Conservation (phyloP, 2,329 filamentous ascomycete species). For the Blumeria graminis region DNA sequence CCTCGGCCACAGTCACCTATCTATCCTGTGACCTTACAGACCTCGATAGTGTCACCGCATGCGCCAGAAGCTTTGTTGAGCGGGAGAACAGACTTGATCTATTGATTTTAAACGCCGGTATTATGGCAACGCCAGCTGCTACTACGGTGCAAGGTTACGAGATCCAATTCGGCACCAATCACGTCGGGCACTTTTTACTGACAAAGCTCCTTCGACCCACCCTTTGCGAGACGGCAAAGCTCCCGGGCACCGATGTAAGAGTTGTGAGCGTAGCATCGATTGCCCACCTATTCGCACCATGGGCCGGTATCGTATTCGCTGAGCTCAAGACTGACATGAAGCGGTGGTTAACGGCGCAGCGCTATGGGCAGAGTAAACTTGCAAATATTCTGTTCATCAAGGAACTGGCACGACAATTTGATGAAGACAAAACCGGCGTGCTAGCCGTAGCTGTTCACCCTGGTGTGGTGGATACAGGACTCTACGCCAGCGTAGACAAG, state of each 20-base stretch:
- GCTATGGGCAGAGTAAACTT: conserved; percentile 23
- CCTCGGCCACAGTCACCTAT: conserved; percentile 5
- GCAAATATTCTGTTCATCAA: conserved; percentile 22
- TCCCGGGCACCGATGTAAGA: conserved; percentile 6
- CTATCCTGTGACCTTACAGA: conserved; percentile 19
- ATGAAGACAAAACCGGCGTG: conserved; percentile 15
- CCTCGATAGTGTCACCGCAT: conserved; percentile 19
- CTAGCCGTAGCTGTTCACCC: conserved; percentile 19
- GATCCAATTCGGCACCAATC: conserved; percentile 24
- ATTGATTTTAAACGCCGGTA: conserved; percentile 22
- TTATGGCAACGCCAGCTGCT: conserved; percentile 18
- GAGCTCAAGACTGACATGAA: conserved; percentile 6
- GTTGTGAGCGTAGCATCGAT: conserved; percentile 5
- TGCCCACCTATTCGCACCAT: conserved; percentile 1
- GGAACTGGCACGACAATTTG: conserved; percentile 16
- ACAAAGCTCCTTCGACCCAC: conserved; percentile 17
- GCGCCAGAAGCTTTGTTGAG: conserved; percentile 17
- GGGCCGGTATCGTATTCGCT: conserved; percentile 13
- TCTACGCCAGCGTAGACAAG: not conserved
- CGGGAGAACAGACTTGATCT: conserved; percentile 19
- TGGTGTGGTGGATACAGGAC: conserved; percentile 15
- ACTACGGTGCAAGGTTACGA: conserved; percentile 24
- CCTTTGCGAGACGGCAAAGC: conserved; percentile 10
- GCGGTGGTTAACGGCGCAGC: conserved; percentile 10
- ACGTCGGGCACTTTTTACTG: conserved; percentile 24